Base-by-base conservation (phyloP, 2,329 filamentous ascomycete genomes). In the Aureobasidium sp. region DNA sequence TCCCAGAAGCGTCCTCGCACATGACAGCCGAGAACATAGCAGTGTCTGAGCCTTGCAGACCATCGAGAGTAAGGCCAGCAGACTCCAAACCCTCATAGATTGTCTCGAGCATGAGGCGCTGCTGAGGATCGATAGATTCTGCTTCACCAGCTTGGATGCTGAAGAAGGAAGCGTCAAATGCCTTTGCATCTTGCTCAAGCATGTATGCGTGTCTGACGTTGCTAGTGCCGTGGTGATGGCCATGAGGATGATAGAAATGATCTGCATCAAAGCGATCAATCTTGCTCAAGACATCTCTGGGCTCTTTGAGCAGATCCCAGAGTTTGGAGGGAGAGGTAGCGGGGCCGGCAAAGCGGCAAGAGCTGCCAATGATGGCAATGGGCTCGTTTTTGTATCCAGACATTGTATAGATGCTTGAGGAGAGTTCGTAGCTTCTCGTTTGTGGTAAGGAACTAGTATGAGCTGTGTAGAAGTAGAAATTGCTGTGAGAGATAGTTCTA, bases 311-410 rank as follows among this genome's bases (percentile, higher is more conserved):
- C 3, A 64, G 37, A 2, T 61, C 49, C 63, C 63, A 64, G 7
- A 64, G 52, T 48, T 64, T 63, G 21, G 61, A 61, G 5, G 63
- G 54, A 11, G 68, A 69, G 36, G 65, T 68, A 39, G 70, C 70
- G 39, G 67, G 66, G 0, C 77, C 78, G 0, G 78, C 77, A 27
- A 80, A 75, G 0, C 78, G 71, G 34, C 78, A 78, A 1, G 71
- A 75, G 50, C 62, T 76, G 30, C 77, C 77, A 10, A 80, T 68
- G 15, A 80, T 70, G 29, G 77, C 78, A 29, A 80, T 77, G 44
- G 76, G 74, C 52, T 69, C 64, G 59, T 55, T 54, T 25, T 42
- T 42, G 52, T 54, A 54, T 53, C 25, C 50, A 53, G 49, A 41
- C 49, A 53, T 53, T 39, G 49, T 53, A n/a, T 32, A 50, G n/a